Base-by-base conservation (phyloP, 768 basidiomycete species). In the Daedaleopsis sinensis region DNA sequence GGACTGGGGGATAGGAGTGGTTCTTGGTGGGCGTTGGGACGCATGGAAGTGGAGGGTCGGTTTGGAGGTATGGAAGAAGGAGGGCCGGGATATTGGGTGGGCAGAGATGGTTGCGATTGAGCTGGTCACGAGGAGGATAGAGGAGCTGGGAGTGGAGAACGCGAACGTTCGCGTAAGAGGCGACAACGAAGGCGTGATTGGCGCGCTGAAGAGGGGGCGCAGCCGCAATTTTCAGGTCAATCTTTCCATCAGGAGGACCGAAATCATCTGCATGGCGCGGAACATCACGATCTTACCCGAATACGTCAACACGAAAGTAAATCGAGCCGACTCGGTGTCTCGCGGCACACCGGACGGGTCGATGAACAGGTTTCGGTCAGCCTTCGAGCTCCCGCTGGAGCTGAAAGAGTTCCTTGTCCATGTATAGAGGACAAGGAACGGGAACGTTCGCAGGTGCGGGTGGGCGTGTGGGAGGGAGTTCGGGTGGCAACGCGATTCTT, bases 31-130 rank as follows among this genome's bases (percentile, higher is more conserved):
- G 11, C n/a, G n/a, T n/a, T 53, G 58, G 50, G 51, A 51, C 13
- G 58, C 58, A 19, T 59, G 52, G 58, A 35, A 23, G 18, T 56
- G 55, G 55, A 18, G 5, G 12, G 44, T 32, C 12, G 51, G 27
- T n/a, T 8, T 24, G 11, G 27, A 18, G 58, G 7, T 35, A 10
- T 52, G 51, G 58, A 23, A 48, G 38, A 3, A 13, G 2, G 27
- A 47, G 35, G 24, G 44, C 9, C 5, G 55, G 49, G 50, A 58
- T 37, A 58, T 61, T 21, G 46, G 46, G 6, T 47, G 46, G 46
- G 46, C 46, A 24, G 55, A 57, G 43, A 57, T 57, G 55, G 19
- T 57, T 11, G 55, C 55, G 9, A 39, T 38, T 11, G 53, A 55
- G 53, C 24, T 55, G 12, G 37, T 37, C 15, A 39, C 38, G 8